Evolutionary conservation across 495 filamentous ascomycete genomes (phyloP), one percentile per base, ranked within the genome.

Genomic region (Choiromyces venosus): DNA sequence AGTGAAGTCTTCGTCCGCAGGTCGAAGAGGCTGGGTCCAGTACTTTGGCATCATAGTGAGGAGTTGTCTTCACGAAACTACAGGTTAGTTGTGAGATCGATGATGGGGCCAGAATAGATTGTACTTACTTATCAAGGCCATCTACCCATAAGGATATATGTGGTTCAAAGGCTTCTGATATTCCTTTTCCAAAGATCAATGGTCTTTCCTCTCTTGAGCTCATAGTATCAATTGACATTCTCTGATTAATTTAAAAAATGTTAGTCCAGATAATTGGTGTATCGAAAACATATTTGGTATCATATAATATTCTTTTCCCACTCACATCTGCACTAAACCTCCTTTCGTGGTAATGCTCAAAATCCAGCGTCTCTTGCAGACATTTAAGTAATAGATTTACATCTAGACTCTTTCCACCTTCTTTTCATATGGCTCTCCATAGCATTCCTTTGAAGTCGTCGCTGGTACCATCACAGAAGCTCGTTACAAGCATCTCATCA

Each of bases 121-220:
- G 35, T 33, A 73, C 79, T 65, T 83, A 86, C 85, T 91, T 93
- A 79, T 97, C 95, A 82, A 98, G 95, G 37, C 91, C 92, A 73
- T 98, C 95, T 35, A 99, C 94, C 95, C 95, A 99, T 14, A 97
- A 85, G 80, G 93, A 97, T 56, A 99, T 86, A 82, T 98, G 98
- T 14, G 95, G 95, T 81, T 98, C 95, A 74, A 99, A 99, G 2
- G 95, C 95, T 72, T 97, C 93, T 1, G 95, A 99, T 76, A 99
- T 97, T 10, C 92, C 91, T 71, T 96, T 93, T 61, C 93, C 91
- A 82, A 97, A 97, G 66, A 88, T 90, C 5, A 91, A 89, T 4
- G 89, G 85, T 77, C 87, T 87, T 40, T 98, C 94, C 70, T 93
- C 91, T 36, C 87, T 85, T 19, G 93, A 96, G 68, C 90, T 90